phyloP scores from a whole-genome alignment of 2,329 filamentous ascomycete genomes.

The Diaporthe sp. region DNA sequence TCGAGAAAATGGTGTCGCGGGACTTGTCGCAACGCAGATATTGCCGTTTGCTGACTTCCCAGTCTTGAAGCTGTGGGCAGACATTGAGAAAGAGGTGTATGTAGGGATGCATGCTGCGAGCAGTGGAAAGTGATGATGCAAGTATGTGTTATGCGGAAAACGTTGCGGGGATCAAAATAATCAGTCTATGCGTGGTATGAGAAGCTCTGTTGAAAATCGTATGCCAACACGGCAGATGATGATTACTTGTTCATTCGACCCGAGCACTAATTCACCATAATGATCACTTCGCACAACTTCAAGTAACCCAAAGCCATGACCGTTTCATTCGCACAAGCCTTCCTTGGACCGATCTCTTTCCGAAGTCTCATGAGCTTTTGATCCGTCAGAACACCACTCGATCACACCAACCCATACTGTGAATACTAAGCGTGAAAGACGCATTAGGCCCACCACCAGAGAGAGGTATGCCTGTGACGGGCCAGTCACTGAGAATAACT shows the following conservation, averaged over 20 bases:
- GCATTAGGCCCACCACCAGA: not conserved
- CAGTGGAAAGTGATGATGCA: not conserved
- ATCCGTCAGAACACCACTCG: not conserved
- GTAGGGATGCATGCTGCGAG: slow-evolving; percentile 9
- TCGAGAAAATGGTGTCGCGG: slow-evolving; percentile 67
- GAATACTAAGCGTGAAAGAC: not conserved
- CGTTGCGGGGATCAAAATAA: too few relatives aligned
- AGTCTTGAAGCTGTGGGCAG: slow-evolving; percentile 54
- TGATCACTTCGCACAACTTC: not conserved
- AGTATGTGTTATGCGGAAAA: not conserved
- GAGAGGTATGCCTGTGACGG: not conserved
- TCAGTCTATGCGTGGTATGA: not conserved
- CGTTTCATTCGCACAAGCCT: not conserved
- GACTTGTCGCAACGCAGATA: slow-evolving; percentile 61
- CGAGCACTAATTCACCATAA: not conserved
- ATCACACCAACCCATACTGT: not conserved
- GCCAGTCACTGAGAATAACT: not conserved
- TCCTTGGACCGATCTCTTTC: too few relatives aligned
- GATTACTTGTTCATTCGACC: not conserved
- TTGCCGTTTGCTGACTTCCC: slow-evolving; percentile 59
- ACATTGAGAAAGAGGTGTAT: slow-evolving; percentile 53
- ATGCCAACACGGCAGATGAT: not conserved
- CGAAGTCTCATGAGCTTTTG: not conserved
- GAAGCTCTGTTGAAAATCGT: not conserved
- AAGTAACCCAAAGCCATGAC: not conserved